Conservation (phyloP, 768 basidiomycete species). For the Tricholoma terreum region DNA sequence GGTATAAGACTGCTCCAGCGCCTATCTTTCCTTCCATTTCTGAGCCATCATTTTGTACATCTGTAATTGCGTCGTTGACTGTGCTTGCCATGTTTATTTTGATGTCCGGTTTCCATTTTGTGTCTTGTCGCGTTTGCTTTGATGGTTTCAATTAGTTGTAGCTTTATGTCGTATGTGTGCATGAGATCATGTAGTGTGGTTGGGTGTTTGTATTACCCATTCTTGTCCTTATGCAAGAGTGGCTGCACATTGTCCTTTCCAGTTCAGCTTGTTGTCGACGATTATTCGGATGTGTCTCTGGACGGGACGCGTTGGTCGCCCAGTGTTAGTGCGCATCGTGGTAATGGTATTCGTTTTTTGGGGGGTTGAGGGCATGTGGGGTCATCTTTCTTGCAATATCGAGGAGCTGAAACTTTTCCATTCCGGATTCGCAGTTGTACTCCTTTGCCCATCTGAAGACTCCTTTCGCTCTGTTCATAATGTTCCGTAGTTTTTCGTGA, state of each 20-base stretch:
- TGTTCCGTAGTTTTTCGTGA: constrained; percentile 5
- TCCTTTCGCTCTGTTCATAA: constrained; percentile 10
- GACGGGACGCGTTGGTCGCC: neutral
- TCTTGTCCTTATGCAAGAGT: constrained; percentile 2
- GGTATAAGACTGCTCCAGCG: constrained; percentile 17
- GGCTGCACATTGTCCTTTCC: constrained; percentile 9
- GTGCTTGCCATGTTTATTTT: neutral
- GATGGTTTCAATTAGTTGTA: neutral
- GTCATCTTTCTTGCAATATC: too few species aligned
- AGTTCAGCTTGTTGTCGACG: constrained; percentile 14
- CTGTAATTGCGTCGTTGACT: neutral
- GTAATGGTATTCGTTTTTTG: neutral
- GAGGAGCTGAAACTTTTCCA: constrained; percentile 3
- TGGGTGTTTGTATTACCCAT: neutral
- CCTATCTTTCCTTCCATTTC: constrained; percentile 14
- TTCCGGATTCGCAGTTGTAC: constrained; percentile 24
- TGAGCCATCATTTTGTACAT: neutral
- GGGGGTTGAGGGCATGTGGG: neutral
- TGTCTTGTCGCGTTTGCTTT: neutral
- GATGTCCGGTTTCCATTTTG: neutral
- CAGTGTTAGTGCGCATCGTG: too few species aligned
- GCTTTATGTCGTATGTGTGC: neutral
- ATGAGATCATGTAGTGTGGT: neutral
- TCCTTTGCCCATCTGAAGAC: constrained; percentile 11
- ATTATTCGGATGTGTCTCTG: constrained; percentile 16